A percentile compares a stretch with the other conserved stretches of the same genome.
These are phyloP conservation scores for Magnolia kwangsiensis DNA, from an alignment of 164 flowering plant species.

Conservation along the genomic window DNA sequence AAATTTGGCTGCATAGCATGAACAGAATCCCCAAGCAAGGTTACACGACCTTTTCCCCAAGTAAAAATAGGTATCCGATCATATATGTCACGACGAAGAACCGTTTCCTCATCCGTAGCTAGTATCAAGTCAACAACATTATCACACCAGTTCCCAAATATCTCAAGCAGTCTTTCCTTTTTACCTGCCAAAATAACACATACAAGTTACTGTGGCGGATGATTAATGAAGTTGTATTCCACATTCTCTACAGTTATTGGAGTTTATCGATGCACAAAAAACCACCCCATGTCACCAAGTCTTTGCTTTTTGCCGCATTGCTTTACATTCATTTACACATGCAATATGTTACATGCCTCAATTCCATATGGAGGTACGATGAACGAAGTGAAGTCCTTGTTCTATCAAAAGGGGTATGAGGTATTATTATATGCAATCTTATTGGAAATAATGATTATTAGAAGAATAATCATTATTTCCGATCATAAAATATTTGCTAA, in stretches of 20 bases:
- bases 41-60: slow-evolving; percentile 96
- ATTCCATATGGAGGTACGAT: no score
- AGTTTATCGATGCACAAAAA: no score
- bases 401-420: no score
- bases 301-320: no score
- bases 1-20: slow-evolving; percentile 99
- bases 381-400: no score
- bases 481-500: background rate
- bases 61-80: slow-evolving; percentile 65
- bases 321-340: no score
- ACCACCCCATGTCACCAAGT: no score
- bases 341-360: no score
- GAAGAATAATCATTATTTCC: no score
- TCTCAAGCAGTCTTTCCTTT: slow-evolving; percentile 65
- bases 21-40: slow-evolving; percentile 91
- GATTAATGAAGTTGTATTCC: background rate
- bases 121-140: slow-evolving; percentile 71
- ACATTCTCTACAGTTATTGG: background rate
- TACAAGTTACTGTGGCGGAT: background rate
- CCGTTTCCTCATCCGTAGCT: slow-evolving; percentile 81
- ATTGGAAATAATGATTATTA: no score
- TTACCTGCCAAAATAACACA: slow-evolving; percentile 48
- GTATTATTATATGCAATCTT: no score
- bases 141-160: slow-evolving; percentile 91
- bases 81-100: slow-evolving; percentile 92